Conservation (phyloP, 2,329 filamentous ascomycete species). For the Cadophora malorum region DNA sequence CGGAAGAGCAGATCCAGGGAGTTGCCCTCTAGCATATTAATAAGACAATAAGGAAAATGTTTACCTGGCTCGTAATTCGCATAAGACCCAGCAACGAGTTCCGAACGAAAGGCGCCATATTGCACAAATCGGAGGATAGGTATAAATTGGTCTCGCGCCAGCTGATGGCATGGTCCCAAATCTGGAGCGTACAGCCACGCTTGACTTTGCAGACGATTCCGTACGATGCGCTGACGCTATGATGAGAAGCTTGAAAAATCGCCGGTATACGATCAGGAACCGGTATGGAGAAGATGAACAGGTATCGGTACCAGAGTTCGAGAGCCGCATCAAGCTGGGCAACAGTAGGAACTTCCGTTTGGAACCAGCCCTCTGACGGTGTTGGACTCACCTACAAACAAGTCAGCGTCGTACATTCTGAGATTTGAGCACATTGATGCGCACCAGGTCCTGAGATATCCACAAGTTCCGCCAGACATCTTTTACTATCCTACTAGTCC, state of each 20-base stretch:
- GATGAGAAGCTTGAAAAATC: constrained; percentile 67
- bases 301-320: constrained; percentile 45
- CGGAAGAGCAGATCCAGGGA: too few relatives aligned
- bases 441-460: constrained; percentile 45
- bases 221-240: constrained; percentile 65
- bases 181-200: constrained; percentile 62
- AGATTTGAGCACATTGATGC: constrained; percentile 39
- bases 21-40: not conserved
- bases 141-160: constrained; percentile 56
- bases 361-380: constrained; percentile 52
- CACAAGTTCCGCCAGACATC: constrained; percentile 53
- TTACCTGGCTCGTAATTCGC: constrained; percentile 28
- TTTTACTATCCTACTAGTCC: constrained; percentile 53
- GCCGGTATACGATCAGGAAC: constrained; percentile 52
- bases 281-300: constrained; percentile 55
- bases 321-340: constrained; percentile 24
- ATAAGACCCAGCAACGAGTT: constrained; percentile 38
- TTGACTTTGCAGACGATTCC: constrained; percentile 67
- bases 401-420: constrained; percentile 44
- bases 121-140: constrained; percentile 40
- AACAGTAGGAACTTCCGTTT: constrained; percentile 45
- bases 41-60: not conserved
- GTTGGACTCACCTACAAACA: constrained; percentile 4
- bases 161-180: constrained; percentile 68
- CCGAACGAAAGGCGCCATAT: constrained; percentile 37